These are phyloP conservation scores for Corymbia maculata DNA, from an alignment of 345 rosid genomes.

Conservation along the genomic window DNA sequence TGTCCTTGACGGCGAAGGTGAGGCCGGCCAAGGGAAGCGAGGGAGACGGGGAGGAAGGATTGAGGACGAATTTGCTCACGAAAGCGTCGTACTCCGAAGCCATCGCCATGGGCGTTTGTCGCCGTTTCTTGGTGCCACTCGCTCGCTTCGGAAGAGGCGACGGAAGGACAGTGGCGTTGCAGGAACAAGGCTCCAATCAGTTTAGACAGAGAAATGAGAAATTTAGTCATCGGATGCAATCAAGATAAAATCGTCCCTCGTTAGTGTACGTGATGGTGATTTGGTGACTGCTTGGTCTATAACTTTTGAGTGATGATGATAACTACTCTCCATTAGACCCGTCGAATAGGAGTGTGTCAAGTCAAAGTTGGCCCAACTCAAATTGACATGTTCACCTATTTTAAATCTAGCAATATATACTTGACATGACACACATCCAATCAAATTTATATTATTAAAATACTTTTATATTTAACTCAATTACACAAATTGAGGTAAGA, in stretches of 20 bases:
- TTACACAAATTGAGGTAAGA: rapidly evolving
- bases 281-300: neutral
- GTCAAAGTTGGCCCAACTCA: rapidly evolving
- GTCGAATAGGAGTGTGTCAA: too few relatives aligned
- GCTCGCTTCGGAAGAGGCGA: neutral
- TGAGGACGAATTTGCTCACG: slow-evolving; percentile 55
- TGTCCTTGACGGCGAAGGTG: slow-evolving; percentile 81
- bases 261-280: too few relatives aligned
- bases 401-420: too few relatives aligned
- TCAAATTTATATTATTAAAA: rapidly evolving
- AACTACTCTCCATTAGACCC: neutral
- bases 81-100: slow-evolving; percentile 68
- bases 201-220: neutral
- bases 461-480: too few relatives aligned
- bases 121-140: neutral
- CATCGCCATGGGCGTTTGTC: slow-evolving; percentile 12
- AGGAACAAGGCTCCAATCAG: neutral
- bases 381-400: neutral
- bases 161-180: rapidly evolving
- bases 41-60: slow-evolving; percentile 32
- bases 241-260: neutral
- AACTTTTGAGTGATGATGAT: neutral
- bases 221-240: neutral
- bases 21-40: slow-evolving; percentile 49
- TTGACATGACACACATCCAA: neutral